Evolutionary conservation across 768 basidiomycete genomes (phyloP).

Genomic region (Cyathus striatus): DNA sequence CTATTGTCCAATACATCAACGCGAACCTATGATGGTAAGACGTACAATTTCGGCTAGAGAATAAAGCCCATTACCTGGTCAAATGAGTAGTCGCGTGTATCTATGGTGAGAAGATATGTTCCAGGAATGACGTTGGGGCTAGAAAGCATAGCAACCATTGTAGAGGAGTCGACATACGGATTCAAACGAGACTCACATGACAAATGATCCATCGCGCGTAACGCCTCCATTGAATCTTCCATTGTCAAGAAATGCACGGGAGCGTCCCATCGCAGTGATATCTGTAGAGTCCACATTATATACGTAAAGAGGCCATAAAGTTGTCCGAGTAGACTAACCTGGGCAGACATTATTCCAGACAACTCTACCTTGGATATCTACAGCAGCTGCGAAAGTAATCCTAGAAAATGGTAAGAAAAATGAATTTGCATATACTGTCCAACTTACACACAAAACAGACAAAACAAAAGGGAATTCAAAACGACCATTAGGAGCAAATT

Average conservation of each 20-base stretch:
- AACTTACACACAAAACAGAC: too few relatives aligned
- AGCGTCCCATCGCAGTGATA: conserved; percentile 42
- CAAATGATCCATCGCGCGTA: conserved; percentile 53
- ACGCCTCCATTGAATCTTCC: conserved; percentile 50
- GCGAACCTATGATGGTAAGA: conserved; percentile 44
- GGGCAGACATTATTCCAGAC: conserved; percentile 71
- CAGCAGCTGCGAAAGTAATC: conserved; percentile 28
- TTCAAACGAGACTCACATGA: conserved; percentile 54
- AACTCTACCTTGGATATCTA: conserved; percentile 59
- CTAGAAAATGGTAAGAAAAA: conserved; percentile 9
- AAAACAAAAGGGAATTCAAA: too few relatives aligned
- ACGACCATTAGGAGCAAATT: too few relatives aligned
- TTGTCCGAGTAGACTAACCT: conserved; percentile 30
- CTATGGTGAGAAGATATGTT: conserved; percentile 63
- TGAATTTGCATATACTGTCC: too few relatives aligned
- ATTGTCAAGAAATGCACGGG: conserved; percentile 58
- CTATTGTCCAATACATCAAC: conserved; percentile 52
- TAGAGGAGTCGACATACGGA: conserved; percentile 1
- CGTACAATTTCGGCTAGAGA: conserved; percentile 1
- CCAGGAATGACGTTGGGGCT: conserved; percentile 70
- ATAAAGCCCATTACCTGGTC: conserved; percentile 48
- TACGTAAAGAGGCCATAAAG: too few relatives aligned
- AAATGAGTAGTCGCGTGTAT: conserved; percentile 62
- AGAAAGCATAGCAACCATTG: conserved; percentile 3
- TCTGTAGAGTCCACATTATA: conserved; percentile 8